phyloP scores from a whole-genome alignment of 2,329 filamentous ascomycete genomes.

The Fusarium sp. region DNA sequence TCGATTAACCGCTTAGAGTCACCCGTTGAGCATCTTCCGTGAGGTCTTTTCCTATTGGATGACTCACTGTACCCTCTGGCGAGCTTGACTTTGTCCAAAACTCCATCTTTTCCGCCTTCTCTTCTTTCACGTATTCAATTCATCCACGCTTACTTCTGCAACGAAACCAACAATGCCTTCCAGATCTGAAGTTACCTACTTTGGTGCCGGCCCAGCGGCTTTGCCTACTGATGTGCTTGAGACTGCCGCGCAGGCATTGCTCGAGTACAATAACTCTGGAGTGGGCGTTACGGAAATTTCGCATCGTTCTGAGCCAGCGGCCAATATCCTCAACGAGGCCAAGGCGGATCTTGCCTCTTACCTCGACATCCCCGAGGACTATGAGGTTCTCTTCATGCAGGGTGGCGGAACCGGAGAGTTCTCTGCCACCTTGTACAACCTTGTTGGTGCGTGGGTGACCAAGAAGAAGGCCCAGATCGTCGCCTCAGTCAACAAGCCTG shows the following conservation, averaged over 20 bases:
- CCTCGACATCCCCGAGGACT: slow-evolving; percentile 85
- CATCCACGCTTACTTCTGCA: slow-evolving; percentile 16
- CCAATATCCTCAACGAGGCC: slow-evolving; percentile 80
- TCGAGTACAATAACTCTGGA: not conserved
- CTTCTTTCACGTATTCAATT: not conserved
- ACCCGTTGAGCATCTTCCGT: slow-evolving; percentile 22
- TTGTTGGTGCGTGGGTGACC: slow-evolving; percentile 85
- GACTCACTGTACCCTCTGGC: slow-evolving; percentile 30
- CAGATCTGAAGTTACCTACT: slow-evolving; percentile 82
- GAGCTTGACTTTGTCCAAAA: slow-evolving; percentile 14
- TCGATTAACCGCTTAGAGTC: slow-evolving; percentile 16
- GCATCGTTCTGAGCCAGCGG: slow-evolving; percentile 83
- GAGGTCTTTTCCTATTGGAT: slow-evolving; percentile 38
- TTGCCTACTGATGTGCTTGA: slow-evolving; percentile 86
- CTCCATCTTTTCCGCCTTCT: slow-evolving; percentile 24
- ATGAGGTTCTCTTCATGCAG: slow-evolving; percentile 90
- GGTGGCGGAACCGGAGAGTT: slow-evolving; percentile 89
- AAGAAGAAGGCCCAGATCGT: slow-evolving; percentile 70
- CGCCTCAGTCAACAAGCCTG: slow-evolving; percentile 61
- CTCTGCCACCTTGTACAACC: slow-evolving; percentile 83
- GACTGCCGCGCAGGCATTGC: slow-evolving; percentile 60
- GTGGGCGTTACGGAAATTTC: slow-evolving; percentile 72
- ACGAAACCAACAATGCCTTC: slow-evolving; percentile 67
- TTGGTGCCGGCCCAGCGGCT: slow-evolving; percentile 89
- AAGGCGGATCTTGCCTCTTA: slow-evolving; percentile 79